Base-by-base conservation (phyloP, 2,329 filamentous ascomycete genomes). In the Podosphaera fusca region DNA sequence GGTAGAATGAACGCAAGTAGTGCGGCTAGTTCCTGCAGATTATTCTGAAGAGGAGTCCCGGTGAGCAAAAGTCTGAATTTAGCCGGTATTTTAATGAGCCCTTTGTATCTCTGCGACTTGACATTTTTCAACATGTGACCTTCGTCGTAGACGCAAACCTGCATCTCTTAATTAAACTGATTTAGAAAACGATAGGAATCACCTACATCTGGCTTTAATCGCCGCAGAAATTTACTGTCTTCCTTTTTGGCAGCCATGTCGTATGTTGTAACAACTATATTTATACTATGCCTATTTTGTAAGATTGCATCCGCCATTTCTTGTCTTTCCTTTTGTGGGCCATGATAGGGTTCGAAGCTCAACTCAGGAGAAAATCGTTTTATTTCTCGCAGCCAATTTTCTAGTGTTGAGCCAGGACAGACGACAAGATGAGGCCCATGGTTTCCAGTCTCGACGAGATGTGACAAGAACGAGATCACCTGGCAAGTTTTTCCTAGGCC, bases 351-450 rank as follows among this genome's bases (percentile, higher is more conserved):
- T 62, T 79, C 75, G 38, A 95, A 82, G 0, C 75, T 77, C 34
- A 98, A 70, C 0, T 73, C 73, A 0, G 87, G 87, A 4, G 89
- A 90, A 68, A 98, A 98, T 53, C 80, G 82, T 60, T 83, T 73
- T 64, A 98, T 95, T 68, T 98, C 92, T 55, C 81, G 79, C 55
- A 94, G 77, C 92, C 92, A 98, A 67, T 98, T 98, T 65, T 95
- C 90, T 65, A 95, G 77, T 0, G 90, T 95, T 0, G 90, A 95
- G 0, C 87, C 85, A 4, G 92, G 92, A 1, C 96, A 92, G 34
- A 98, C 82, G 42, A 98, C 78, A 40, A 98, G 72, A 67, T 95
- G 80, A 72, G 73, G 87, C 65, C 86, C 87, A 73, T 65, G 79
- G 66, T 72, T 75, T 60, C 71, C 79, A 35, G 78, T 78, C 65